Evolutionary conservation across 345 rosid species (phyloP), one percentile per base, ranked within the genome.

Genomic region (Eutrema yunnanense): DNA sequence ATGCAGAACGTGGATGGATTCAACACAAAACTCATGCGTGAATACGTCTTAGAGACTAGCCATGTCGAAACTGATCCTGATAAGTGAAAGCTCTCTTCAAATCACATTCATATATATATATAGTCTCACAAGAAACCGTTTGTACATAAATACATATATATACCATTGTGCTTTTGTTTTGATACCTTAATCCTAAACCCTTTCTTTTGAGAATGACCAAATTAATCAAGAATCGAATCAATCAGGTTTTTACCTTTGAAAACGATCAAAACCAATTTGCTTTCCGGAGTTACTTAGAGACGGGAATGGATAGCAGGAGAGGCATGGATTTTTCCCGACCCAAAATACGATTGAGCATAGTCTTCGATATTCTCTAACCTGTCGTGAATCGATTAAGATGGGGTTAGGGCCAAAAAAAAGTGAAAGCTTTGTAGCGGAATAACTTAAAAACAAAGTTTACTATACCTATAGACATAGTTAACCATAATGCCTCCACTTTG

Each of bases 401-500:
- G 1, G 53, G 16, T 73, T 57, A 57, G 1, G 48, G 2, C 19
- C 61, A 29, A 37, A 14, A 12, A 11, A 3, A 44, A 56, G 6
- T 0, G 36, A 41, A 42, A 51, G 16, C 53, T 2, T 6, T 32
- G 48, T 4, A 43, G 41, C 9, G 2, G 30, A 54, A 26, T 43
- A 7, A 46, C 26, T 54, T 36, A 12, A 0, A 2, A 46, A 29
- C 43, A 14, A 12, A 68, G 73, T 49, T 42, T 52, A 32, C 34
- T 53, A 4, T 81, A 92, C 98, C 98, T 92, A 81, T 95, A 95
- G 59, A 88, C 83, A 52, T 90, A 92, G 75, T 92, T 95, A 60
- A 90, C 98, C 98, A 92, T 90, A 56, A 92, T 85, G 72, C 98
- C 92, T 56, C 82, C 92, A 77, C 97, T 90, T 66, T 88, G 96